These are phyloP conservation scores for Prosopis cineraria DNA, from an alignment of 306 rosid species.

Conservation along the genomic window DNA sequence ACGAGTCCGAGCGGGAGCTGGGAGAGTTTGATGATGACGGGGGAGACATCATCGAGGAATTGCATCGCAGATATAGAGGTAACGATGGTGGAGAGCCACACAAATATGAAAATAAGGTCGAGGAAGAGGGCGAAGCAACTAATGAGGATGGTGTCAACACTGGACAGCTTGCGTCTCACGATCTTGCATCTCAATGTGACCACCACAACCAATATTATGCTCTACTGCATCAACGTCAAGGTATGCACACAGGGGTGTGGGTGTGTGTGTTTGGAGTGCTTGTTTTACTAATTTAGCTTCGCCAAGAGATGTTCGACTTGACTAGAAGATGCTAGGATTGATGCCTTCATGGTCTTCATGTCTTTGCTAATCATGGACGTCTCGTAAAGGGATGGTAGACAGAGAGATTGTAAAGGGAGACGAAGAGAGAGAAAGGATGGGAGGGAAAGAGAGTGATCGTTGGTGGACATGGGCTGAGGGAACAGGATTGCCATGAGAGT, in stretches of 20 bases:
- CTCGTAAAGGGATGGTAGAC: too few species aligned
- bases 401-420: too few species aligned
- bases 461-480: too few species aligned
- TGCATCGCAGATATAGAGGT: constrained; percentile 82
- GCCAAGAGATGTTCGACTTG: too few species aligned
- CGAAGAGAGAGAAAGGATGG: too few species aligned
- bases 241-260: constrained; percentile 40
- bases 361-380: too few species aligned
- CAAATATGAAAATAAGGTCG: constrained; percentile 78
- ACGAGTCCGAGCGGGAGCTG: not conserved
- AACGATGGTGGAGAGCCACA: constrained; percentile 93
- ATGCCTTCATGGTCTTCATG: too few species aligned
- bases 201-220: constrained; percentile 55
- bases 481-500: too few species aligned
- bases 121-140: constrained; percentile 71
- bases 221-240: constrained; percentile 82
- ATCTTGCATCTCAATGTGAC: constrained; percentile 85
- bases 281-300: too few species aligned
- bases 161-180: constrained; percentile 71
- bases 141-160: constrained; percentile 69
- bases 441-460: too few species aligned
- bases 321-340: too few species aligned
- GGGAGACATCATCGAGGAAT: constrained; percentile 26
- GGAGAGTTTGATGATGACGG: not conserved
- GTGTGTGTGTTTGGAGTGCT: not conserved